Percentiles rank a stretch among this genome's conserved stretches.
Evolutionary conservation across 2,329 filamentous ascomycete genomes (phyloP).

Genomic region (Trichophaea hybrida): DNA sequence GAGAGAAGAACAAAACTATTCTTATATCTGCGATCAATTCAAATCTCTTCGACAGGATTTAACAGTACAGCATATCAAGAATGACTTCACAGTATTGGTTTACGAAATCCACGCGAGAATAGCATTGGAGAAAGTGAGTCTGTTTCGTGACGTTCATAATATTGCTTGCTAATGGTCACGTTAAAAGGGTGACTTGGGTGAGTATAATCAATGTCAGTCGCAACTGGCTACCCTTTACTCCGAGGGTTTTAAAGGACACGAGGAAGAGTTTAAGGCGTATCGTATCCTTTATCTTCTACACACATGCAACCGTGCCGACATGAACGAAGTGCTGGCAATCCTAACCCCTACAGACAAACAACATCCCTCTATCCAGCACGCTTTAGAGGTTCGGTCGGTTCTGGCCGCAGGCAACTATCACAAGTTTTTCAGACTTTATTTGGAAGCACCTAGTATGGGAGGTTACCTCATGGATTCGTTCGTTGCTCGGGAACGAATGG

Average conservation of each 20-base stretch:
- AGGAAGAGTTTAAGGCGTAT: conserved; percentile 95
- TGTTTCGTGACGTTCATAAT: conserved; percentile 4
- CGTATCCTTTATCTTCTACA: conserved; percentile 99
- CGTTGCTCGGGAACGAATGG: conserved; percentile 79
- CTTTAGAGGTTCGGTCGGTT: conserved; percentile 77
- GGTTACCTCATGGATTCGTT: conserved; percentile 99
- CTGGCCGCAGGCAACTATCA: conserved; percentile 92
- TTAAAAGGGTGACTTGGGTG: conserved; percentile 72
- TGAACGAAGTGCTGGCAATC: conserved; percentile 97
- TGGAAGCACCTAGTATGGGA: conserved; percentile 90
- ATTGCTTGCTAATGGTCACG: neutral
- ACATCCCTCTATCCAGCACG: conserved; percentile 73
- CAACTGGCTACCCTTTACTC: conserved; percentile 86
- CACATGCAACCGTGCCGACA: conserved; percentile 91
- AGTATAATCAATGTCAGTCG: conserved; percentile 99
- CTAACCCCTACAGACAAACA: conserved; percentile 95
- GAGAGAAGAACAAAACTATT: conserved; percentile 85
- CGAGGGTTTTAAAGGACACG: conserved; percentile 64
- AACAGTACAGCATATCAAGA: conserved; percentile 93
- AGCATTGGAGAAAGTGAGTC: conserved; percentile 64
- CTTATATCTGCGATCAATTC: conserved; percentile 97
- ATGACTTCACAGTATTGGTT: conserved; percentile 86
- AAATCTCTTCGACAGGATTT: conserved; percentile 96
- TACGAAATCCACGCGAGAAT: conserved; percentile 98
- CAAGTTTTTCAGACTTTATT: conserved; percentile 91